Base-by-base conservation (phyloP, 176 grass and related monocot genomes). In the Typha latifolia region DNA sequence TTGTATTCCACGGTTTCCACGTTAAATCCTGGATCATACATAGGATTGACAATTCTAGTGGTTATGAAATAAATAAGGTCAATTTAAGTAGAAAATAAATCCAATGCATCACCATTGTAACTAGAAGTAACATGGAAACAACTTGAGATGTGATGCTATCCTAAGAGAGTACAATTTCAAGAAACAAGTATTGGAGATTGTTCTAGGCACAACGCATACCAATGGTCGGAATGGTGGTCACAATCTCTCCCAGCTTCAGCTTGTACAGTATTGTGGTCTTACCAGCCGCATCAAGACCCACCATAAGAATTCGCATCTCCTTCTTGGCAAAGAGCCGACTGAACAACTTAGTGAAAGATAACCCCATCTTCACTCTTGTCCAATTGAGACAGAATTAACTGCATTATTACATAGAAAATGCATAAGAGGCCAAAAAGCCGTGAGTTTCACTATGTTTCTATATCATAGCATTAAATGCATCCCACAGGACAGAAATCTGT, bases 181-280 rank as follows among this genome's bases (percentile, higher is more conserved):
- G 6, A 10, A 21, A 57, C 1, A 5, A 18, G 53, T 20, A 18
- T 4, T 2, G 2, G 16, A 59, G n/a, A 16, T n/a, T 22, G 2
- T 16, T 65, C 15, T 22, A 2, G 18, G 15, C 3, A 18, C 15
- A 21, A 49, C 14, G 22, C 37, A 12, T 67, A 67, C 65, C 65
- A 12, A 67, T 67, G 5, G 65, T 67, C 3, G 65, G 65, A 67
- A 67, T 67, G 16, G 65, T 67, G 34, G 65, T 67, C n/a, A 67
- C 65, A 37, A 67, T 49, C 43, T 67, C 65, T 22, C 32, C 65
- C 65, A 67, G 65, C 65, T 67, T 67, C 65, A 67, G 20, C 16
- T 67, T 67, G 65, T 67, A 67, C 65, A 67, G 37, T 49, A 67
- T 67, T 12, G 65, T 67, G 37, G 65, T 67, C 65, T 67, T 67